Conservation (phyloP, 495 filamentous ascomycete species). For the Aspergillus wentii region DNA sequence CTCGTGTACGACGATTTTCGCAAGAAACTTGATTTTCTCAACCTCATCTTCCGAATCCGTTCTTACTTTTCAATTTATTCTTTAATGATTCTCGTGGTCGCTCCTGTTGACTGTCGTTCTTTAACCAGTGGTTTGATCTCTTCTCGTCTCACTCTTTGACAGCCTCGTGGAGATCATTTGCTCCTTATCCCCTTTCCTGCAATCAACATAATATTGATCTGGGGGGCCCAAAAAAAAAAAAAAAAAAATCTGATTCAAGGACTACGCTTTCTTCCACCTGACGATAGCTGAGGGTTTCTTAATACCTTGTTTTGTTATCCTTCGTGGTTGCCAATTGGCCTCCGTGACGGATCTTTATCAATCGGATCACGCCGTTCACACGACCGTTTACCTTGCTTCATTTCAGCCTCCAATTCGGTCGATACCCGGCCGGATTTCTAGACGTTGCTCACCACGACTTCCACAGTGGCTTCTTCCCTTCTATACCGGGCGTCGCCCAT, state of each 20-base stretch:
- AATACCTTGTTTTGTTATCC: too few relatives aligned
- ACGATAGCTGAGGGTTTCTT: too few relatives aligned
- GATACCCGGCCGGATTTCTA: constrained; percentile 32
- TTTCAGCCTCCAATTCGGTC: constrained; percentile 27
- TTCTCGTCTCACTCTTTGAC: constrained; percentile 5
- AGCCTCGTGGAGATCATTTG: constrained; percentile 9
- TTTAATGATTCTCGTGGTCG: constrained; percentile 1
- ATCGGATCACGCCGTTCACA: constrained; percentile 1
- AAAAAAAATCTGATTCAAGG: constrained; percentile 1
- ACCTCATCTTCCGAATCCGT: neutral
- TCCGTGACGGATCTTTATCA: too few relatives aligned
- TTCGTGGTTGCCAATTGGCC: too few relatives aligned
- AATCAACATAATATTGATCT: neutral
- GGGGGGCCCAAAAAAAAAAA: neutral
- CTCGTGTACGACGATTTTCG: too few relatives aligned
- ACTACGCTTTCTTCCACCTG: constrained; percentile 7
- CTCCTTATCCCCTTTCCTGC: constrained; percentile 10
- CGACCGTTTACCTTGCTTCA: constrained; percentile 1
- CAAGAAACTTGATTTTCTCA: too few relatives aligned
- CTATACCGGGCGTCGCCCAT: constrained; percentile 55
- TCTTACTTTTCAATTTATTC: neutral
- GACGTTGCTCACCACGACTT: constrained; percentile 28
- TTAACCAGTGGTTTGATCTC: constrained; percentile 2
- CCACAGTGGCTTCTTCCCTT: constrained; percentile 47
- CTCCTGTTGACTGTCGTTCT: neutral